Percentiles rank a stretch among this genome's conserved stretches.
phyloP scores from a whole-genome alignment of 352 stramenopile genomes.

The Globisporangium mamillatum region DNA sequence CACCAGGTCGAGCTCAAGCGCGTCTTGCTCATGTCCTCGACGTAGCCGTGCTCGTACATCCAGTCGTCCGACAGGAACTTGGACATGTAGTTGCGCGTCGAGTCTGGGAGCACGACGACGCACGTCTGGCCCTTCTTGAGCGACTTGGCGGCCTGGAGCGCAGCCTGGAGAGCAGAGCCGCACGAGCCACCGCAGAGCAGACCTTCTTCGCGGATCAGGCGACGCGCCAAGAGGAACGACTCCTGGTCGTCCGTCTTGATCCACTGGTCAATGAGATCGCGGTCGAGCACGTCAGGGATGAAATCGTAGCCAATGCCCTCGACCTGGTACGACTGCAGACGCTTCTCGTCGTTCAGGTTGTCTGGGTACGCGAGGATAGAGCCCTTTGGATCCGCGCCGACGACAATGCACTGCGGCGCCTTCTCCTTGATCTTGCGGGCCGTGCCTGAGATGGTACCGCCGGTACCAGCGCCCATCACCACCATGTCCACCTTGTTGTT shows the following conservation, averaged over 20 bases:
- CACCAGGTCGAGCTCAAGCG: slow-evolving; percentile 91
- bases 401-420: slow-evolving; percentile 79
- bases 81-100: slow-evolving; percentile 97
- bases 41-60: slow-evolving; percentile 83
- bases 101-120: slow-evolving; percentile 94
- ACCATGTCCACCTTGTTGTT: slow-evolving; percentile 94
- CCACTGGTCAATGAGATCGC: slow-evolving; percentile 90
- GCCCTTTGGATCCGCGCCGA: slow-evolving; percentile 89
- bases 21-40: slow-evolving; percentile 65
- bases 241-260: slow-evolving; percentile 94
- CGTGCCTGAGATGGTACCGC: slow-evolving; percentile 93
- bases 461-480: slow-evolving; percentile 93
- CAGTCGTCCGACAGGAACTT: slow-evolving; percentile 96
- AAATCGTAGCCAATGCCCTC: slow-evolving; percentile 98
- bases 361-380: slow-evolving; percentile 93
- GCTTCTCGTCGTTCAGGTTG: slow-evolving; percentile 89
- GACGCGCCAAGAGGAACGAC: slow-evolving; percentile 92
- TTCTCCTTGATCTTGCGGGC: slow-evolving; percentile 93
- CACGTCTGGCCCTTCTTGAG: slow-evolving; percentile 89
- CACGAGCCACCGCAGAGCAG: slow-evolving; percentile 93
- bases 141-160: slow-evolving; percentile 72
- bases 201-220: slow-evolving; percentile 94
- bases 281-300: slow-evolving; percentile 93
- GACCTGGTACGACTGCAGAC: slow-evolving; percentile 88
- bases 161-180: slow-evolving; percentile 83